Evolutionary conservation across 2,329 filamentous ascomycete genomes (phyloP).

Genomic region (Xylaria multiplex): DNA sequence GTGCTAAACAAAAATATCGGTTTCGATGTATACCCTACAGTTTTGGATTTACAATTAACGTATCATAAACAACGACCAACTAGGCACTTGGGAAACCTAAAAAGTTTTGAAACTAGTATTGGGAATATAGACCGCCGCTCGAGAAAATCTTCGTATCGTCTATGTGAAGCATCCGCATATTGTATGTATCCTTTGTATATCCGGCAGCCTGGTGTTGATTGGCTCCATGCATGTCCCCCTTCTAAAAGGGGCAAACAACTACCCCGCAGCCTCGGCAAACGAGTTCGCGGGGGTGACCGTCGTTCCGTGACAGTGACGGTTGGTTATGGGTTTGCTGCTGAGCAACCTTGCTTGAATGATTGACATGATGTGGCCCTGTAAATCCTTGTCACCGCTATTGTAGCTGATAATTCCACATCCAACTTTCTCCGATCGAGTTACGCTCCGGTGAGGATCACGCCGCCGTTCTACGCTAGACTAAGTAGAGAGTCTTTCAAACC

Average conservation of each 20-base stretch:
- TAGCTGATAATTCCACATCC: not conserved
- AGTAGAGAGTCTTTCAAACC: not conserved
- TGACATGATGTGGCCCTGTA: not conserved
- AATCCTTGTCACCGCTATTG: not conserved
- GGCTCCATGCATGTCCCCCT: conserved; percentile 7
- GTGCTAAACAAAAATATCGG: no score
- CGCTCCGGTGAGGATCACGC: conserved; percentile 16
- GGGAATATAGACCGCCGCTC: no score
- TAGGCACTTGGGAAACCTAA: no score
- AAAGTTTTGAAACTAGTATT: no score
- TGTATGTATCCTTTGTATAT: no score
- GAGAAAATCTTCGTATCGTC: no score
- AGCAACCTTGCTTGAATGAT: not conserved
- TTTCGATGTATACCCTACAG: no score
- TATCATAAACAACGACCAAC: no score
- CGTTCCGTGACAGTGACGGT: no score
- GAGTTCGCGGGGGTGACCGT: no score
- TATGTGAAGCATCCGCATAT: not conserved
- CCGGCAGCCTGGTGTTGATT: not conserved
- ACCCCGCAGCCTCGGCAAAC: conserved; percentile 37
- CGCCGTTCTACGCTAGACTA: conserved; percentile 1
- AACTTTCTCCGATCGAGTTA: conserved; percentile 34
- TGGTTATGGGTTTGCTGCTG: not conserved
- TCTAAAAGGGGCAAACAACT: conserved; percentile 39
- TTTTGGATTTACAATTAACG: no score